Evolutionary conservation across 2,329 filamentous ascomycete genomes (phyloP).

Genomic region (Claviceps paspali): DNA sequence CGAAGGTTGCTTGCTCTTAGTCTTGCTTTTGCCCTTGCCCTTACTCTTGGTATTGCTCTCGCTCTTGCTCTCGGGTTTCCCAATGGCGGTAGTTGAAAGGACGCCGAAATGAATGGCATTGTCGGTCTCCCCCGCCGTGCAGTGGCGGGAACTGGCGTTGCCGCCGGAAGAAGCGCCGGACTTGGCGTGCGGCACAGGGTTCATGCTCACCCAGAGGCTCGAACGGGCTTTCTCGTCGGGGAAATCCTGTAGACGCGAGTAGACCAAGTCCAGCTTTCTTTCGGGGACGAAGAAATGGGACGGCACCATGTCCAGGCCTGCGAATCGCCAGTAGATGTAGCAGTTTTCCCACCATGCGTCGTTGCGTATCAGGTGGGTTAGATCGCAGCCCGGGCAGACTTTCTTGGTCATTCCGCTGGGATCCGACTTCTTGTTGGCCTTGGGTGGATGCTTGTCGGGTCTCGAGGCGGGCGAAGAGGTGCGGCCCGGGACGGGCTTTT

Average conservation of each 20-base stretch:
- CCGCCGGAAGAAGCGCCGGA: not conserved
- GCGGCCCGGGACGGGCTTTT: not conserved
- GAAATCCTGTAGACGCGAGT: conserved; percentile 1
- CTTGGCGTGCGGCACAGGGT: not conserved
- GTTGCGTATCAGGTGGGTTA: conserved; percentile 4
- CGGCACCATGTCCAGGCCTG: conserved; percentile 1
- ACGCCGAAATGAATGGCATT: not conserved
- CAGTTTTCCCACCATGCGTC: conserved; percentile 9
- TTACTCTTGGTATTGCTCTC: not conserved
- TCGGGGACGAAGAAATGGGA: conserved; percentile 1
- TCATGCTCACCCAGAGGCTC: conserved; percentile 1
- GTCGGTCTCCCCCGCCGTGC: not conserved
- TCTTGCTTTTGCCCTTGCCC: not conserved
- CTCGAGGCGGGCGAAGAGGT: not conserved
- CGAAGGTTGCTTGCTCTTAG: too few relatives aligned
- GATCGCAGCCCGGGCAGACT: conserved; percentile 4
- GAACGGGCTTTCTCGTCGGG: conserved; percentile 3
- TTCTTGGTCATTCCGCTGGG: not conserved
- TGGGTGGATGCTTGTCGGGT: not conserved
- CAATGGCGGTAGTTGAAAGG: not conserved
- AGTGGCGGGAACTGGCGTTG: not conserved
- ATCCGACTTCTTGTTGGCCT: not conserved
- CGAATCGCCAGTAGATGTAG: conserved; percentile 5
- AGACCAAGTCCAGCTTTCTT: not conserved
- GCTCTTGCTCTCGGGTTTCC: not conserved